Evolutionary conservation across 2,329 filamentous ascomycete genomes (phyloP), one percentile per base, ranked within the genome.

Genomic region (Penicillium sp.): DNA sequence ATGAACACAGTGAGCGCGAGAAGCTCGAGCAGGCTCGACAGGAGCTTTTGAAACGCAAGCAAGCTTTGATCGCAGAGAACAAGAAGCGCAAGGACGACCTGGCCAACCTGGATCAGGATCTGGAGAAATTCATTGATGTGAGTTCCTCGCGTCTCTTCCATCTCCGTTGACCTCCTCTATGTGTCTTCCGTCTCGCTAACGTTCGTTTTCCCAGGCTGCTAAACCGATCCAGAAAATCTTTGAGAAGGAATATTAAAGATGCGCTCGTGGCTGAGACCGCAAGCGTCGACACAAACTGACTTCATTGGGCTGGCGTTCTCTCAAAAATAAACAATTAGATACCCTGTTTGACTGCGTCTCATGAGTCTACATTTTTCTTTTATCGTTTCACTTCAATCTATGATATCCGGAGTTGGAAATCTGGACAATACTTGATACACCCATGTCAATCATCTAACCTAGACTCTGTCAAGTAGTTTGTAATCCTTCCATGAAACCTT

Each of bases 51-150:
- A 89, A 83, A 69, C 79, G 80, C 67, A 88, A 87, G 63, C 82
- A 86, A 61, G 80, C 76, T 3, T 68, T 88, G 51, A 82, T 85
- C 53, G 80, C 81, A 32, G 83, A 86, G 66, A 96, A 96, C 66
- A 95, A 94, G 72, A 89, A 89, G 71, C 81, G 91, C 57, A 95
- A 95, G 67, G 90, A 96, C 47, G 90, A 97, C 62, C 74, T 98
- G 42, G 90, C 87, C 18, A 95, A 86, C 62, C 73, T 98, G 51
- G 93, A 98, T 61, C 86, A 87, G 63, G 89, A 95, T 68, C 74
- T 97, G 48, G 93, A 97, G 72, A 90, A 88, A 62, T 95, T 95
- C 64, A 91, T 95, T 61, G 89, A 94, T 69, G 87, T 88, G 63
- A 64, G 85, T 73, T 12, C 36, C 12, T 9, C 24, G 8, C 12